Percentiles rank a stretch among this genome's conserved stretches.
Conservation (phyloP, 257 asterid genomes). For the Apocynum venetum region DNA sequence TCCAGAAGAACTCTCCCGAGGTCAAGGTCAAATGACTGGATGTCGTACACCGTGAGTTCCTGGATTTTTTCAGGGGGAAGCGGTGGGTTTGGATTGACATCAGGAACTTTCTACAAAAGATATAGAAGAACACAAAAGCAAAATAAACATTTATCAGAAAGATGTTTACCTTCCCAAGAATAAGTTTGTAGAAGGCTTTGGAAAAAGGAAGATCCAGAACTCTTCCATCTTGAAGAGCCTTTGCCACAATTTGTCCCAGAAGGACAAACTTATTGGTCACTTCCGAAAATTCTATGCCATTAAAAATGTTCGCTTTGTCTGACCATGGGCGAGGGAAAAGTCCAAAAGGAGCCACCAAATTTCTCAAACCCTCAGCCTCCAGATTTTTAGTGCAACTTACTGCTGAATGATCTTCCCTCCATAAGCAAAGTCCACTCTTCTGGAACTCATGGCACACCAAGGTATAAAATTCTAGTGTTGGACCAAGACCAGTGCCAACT, state of each 20-base stretch:
- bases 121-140: not conserved
- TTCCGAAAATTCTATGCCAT: slow-evolving; percentile 42
- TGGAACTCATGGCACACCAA: slow-evolving; percentile 88
- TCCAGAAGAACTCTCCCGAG: slow-evolving; percentile 72
- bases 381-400: slow-evolving; percentile 18
- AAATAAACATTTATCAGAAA: not conserved
- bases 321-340: slow-evolving; percentile 96
- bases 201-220: slow-evolving; percentile 90
- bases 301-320: slow-evolving; percentile 28
- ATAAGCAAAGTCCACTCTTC: slow-evolving; percentile 66
- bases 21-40: slow-evolving; percentile 80
- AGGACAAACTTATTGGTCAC: slow-evolving; percentile 62
- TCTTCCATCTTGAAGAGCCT: slow-evolving; percentile 90
- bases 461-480: slow-evolving; percentile 86
- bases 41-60: slow-evolving; percentile 76
- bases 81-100: slow-evolving; percentile 1
- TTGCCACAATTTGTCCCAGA: slow-evolving; percentile 79
- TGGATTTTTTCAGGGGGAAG: slow-evolving; percentile 21
- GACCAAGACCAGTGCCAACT: slow-evolving; percentile 99
- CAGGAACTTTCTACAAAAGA: not conserved
- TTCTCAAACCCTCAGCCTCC: slow-evolving; percentile 39
- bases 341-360: slow-evolving; percentile 53
- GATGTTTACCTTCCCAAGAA: slow-evolving; percentile 71
- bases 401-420: slow-evolving; percentile 71
- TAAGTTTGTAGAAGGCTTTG: slow-evolving; percentile 73